These are phyloP conservation scores for Pilatotrama ljubarskyi DNA, from an alignment of 768 basidiomycete genomes.

Conservation along the genomic window DNA sequence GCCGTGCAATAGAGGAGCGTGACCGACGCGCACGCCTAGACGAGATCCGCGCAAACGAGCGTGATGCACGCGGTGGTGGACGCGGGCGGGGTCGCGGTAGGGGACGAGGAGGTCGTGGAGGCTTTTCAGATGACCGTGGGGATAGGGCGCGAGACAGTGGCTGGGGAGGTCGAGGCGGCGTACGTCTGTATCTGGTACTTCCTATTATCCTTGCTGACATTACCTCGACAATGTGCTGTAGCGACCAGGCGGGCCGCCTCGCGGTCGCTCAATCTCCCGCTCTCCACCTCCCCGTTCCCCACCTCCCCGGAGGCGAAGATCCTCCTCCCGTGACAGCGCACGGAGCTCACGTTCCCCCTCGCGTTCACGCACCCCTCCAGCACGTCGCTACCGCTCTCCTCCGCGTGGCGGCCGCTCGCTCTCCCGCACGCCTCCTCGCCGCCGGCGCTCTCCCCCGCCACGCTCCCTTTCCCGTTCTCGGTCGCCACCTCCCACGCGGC, in stretches of 20 bases:
- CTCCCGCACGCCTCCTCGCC: slow-evolving; percentile 24
- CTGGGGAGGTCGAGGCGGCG: slow-evolving; percentile 68
- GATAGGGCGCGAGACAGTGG: slow-evolving; percentile 49
- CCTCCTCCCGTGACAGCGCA: slow-evolving; percentile 36
- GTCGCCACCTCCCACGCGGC: slow-evolving; percentile 45
- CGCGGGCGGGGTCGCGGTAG: slow-evolving; percentile 56
- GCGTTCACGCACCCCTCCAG: slow-evolving; percentile 33
- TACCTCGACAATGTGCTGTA: not conserved
- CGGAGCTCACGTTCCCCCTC: slow-evolving; percentile 42
- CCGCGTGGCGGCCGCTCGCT: slow-evolving; percentile 36
- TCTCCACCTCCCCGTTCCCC: slow-evolving; percentile 40
- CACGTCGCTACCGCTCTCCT: slow-evolving; percentile 20
- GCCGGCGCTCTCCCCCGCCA: slow-evolving; percentile 20
- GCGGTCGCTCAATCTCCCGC: slow-evolving; percentile 20
- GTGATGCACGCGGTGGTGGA: slow-evolving; percentile 45
- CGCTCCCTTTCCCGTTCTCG: slow-evolving; percentile 27
- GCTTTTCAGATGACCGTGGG: slow-evolving; percentile 13
- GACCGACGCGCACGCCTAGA: slow-evolving; percentile 69
- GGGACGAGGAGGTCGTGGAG: slow-evolving; percentile 37
- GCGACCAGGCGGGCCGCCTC: slow-evolving; percentile 21
- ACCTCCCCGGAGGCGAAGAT: slow-evolving; percentile 49
- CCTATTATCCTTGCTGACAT: not conserved
- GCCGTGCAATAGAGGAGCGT: slow-evolving; percentile 65
- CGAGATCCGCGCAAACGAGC: slow-evolving; percentile 65
- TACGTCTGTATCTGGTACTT: slow-evolving; percentile 21